phyloP scores from a whole-genome alignment of 2,329 filamentous ascomycete genomes.

The Westerdykella ornata region DNA sequence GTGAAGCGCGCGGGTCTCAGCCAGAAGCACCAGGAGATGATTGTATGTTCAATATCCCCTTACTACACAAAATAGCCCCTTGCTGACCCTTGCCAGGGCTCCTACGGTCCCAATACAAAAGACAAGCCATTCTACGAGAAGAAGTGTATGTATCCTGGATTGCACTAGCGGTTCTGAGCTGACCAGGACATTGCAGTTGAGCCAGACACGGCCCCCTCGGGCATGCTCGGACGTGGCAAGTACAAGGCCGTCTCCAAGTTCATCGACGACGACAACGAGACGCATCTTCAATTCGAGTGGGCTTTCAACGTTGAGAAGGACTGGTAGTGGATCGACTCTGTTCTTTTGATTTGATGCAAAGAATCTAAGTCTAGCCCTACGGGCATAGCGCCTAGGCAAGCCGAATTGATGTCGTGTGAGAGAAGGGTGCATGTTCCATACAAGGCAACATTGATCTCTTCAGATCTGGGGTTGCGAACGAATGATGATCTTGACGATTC shows the following conservation, averaged over 20 bases:
- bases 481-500: too few species aligned
- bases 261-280: slow-evolving; percentile 88
- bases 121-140: slow-evolving; percentile 81
- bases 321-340: slow-evolving; percentile 54
- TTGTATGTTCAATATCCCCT: slow-evolving; percentile 52
- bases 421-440: too few species aligned
- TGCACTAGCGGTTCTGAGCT: not conserved
- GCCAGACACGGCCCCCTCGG: slow-evolving; percentile 83
- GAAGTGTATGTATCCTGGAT: slow-evolving; percentile 61
- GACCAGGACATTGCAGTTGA: slow-evolving; percentile 54
- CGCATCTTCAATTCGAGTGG: slow-evolving; percentile 91
- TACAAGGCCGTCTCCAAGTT: slow-evolving; percentile 89
- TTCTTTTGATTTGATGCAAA: slow-evolving; percentile 2
- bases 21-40: slow-evolving; percentile 96
- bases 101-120: slow-evolving; percentile 86
- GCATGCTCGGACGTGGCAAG: slow-evolving; percentile 82
- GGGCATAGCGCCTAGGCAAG: too few species aligned
- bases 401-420: too few species aligned
- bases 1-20: slow-evolving; percentile 84
- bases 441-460: too few species aligned
- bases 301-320: slow-evolving; percentile 95
- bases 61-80: slow-evolving; percentile 3
- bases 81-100: slow-evolving; percentile 55
- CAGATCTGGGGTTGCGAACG: too few species aligned
- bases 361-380: not conserved